Conservation (phyloP, 83 land plant genomes). For the Picea abies region DNA sequence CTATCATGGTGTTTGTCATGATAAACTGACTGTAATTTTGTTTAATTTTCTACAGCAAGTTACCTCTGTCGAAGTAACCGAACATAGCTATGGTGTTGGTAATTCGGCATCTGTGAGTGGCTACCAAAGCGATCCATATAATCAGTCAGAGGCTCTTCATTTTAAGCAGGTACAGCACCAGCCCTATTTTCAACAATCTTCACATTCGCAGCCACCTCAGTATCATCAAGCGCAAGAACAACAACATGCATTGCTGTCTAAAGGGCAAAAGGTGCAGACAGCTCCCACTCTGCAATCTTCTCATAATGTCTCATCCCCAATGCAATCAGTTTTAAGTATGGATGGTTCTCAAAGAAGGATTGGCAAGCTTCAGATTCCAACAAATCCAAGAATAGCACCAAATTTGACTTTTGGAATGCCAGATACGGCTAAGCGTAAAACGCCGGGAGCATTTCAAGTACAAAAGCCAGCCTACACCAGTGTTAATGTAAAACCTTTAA, state of each 20-base stretch:
- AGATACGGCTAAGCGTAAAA: conserved; percentile 43
- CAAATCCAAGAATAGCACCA: conserved; percentile 92
- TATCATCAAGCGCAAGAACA: conserved; percentile 28
- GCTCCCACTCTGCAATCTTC: conserved; percentile 26
- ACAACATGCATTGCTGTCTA: conserved; percentile 23
- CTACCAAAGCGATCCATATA: conserved; percentile 21
- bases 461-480: conserved; percentile 84
- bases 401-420: conserved; percentile 40
- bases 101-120: conserved; percentile 11
- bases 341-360: conserved; percentile 31
- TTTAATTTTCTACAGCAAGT: not conserved
- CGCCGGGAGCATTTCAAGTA: conserved; percentile 21
- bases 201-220: conserved; percentile 27
- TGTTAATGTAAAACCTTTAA: conserved; percentile 52
- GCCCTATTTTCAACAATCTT: conserved; percentile 30
- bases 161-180: conserved; percentile 20
- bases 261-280: conserved; percentile 28
- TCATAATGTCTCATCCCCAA: conserved; percentile 32
- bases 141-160: conserved; percentile 21
- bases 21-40: not conserved
- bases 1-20: not conserved
- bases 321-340: conserved; percentile 26
- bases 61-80: conserved; percentile 15
- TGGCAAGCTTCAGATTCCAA: conserved; percentile 87
- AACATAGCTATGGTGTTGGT: conserved; percentile 32